Evolutionary conservation across 2,329 filamentous ascomycete species (phyloP), one percentile per base, ranked within the genome.

Genomic region (Fusarium humuli): DNA sequence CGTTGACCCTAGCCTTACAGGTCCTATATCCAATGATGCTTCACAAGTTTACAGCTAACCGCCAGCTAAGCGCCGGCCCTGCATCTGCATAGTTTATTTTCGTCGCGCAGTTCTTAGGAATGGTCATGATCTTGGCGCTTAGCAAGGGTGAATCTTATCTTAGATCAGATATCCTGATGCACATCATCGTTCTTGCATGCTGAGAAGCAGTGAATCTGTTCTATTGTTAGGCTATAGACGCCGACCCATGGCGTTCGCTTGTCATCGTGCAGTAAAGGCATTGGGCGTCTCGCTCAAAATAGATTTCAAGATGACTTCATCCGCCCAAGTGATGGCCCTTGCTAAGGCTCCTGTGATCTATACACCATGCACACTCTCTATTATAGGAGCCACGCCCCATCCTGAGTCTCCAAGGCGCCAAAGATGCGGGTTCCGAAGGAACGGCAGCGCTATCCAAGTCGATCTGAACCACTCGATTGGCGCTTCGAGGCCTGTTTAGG

Each of bases 11-110:
- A 25, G 53, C 18, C 57, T 61, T n/a, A 42, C 60, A 58, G 63
- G 42, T 20, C 34, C 29, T 32, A 32, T 56, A 23, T 61, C 69
- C 61, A 73, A 72, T 71, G 34, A 59, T 57, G 48, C 30, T 65
- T 49, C 62, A 25, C 32, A 27, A 20, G 16, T 25, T 30, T 46
- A 52, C 29, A 20, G 30, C 44, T 75, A 75, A 63, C 73, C 73
- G 73, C 73, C 65, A 42, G 56, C 70, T 75, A 75, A 75, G 72
- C 73, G 73, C 73, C 68, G 45, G 32, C 61, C 55, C 30, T 65
- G 50, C 57, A 73, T 59, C 30, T 65, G 50, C 57, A 73, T 59
- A 42, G 63, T 45, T 59, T 60, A 44, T 61, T 46, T 29, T 42
- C 61, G 63, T 67, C 55, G 60, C 42, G 52, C 53, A 63, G 58